Percentiles rank a stretch among this genome's conserved stretches.
Evolutionary conservation across 2,329 filamentous ascomycete species (phyloP).

Genomic region (Westerdykella sp.): DNA sequence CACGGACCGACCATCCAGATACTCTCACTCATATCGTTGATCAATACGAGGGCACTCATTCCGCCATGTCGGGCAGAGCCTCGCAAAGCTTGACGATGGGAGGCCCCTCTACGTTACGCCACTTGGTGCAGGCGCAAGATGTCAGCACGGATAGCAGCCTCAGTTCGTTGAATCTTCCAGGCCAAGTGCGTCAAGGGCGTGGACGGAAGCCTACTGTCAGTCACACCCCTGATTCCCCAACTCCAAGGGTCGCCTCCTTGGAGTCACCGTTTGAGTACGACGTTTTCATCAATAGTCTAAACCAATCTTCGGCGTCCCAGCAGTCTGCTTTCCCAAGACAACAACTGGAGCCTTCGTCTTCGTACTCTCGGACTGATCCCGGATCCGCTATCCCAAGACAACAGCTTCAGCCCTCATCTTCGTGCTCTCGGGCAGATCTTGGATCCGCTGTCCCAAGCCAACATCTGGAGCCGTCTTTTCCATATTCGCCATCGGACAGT

Average conservation of each 20-base stretch:
- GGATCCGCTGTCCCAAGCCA: too few species aligned
- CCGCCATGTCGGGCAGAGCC: too few species aligned
- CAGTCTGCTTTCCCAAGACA: background rate
- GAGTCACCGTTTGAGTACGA: slow-evolving; percentile 23
- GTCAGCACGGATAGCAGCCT: background rate
- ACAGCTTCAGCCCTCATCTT: slow-evolving; percentile 17
- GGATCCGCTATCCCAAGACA: background rate
- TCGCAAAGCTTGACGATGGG: too few species aligned
- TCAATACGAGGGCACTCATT: background rate
- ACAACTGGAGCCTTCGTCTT: slow-evolving; percentile 18
- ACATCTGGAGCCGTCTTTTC: slow-evolving; percentile 17
- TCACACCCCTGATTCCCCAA: slow-evolving; percentile 17
- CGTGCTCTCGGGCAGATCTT: background rate
- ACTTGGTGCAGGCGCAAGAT: slow-evolving; percentile 13
- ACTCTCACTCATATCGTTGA: background rate
- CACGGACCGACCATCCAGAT: too few species aligned
- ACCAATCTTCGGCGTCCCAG: too few species aligned
- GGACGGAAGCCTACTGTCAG: slow-evolving; percentile 7
- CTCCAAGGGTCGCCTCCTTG: slow-evolving; percentile 19
- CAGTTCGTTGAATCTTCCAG: background rate
- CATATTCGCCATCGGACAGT: slow-evolving; percentile 19
- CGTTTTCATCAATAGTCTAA: slow-evolving; percentile 1
- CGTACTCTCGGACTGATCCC: background rate
- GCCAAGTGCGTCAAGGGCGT: background rate
- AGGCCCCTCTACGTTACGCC: too few species aligned